Base-by-base conservation (phyloP, 768 basidiomycete species). In the Amanita pseudoporphyria region DNA sequence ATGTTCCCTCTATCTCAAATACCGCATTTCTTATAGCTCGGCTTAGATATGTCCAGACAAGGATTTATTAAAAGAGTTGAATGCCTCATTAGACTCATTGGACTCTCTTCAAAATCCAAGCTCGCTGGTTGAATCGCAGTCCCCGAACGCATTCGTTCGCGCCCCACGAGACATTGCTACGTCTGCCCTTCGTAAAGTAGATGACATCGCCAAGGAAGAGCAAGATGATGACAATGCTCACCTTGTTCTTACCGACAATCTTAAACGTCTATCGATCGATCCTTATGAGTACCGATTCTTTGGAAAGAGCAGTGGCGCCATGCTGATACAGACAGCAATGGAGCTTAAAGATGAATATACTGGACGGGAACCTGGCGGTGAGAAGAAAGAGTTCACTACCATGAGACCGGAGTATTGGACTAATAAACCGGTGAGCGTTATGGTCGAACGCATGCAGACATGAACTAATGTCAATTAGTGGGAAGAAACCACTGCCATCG, bases 1-100 rank as follows among this genome's bases (percentile, higher is more conserved):
- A 12, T 37, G 5, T 33, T 16, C 24, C 28, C 41, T 35, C 16
- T 38, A n/a, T 13, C 44, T 10, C 14, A 28, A 5, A 21, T 16
- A 3, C 37, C 22, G 13, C 24, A 32, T 31, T 37, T 37, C 32
- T 41, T 28, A 13, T 10, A n/a, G 3, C n/a, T 36, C 26, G 42
- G n/a, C 18, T 19, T 51, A 85, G 84, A 67, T 87, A 39, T 80
- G 76, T 56, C 82, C 84, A 10, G 79, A 84, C 44, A 75, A 77
- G 39, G 75, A 80, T 47, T 71, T 82, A 28, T 70, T 79, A 18
- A 72, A 71, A 50, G 79, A 84, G 55, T 64, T 85, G 9, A 78
- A 67, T 16, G 54, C 60, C n/a, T 66, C 38, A 64, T 65, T 35
- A 53, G 49, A 36, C 53, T 58, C 31, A n/a, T 45, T 53, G 39